A percentile compares a stretch with the other conserved stretches of the same genome.
These are phyloP conservation scores for Ecytonucleospora hepatopenaei DNA, from an alignment of 371 early-diverging fungal genomes.

Conservation along the genomic window DNA sequence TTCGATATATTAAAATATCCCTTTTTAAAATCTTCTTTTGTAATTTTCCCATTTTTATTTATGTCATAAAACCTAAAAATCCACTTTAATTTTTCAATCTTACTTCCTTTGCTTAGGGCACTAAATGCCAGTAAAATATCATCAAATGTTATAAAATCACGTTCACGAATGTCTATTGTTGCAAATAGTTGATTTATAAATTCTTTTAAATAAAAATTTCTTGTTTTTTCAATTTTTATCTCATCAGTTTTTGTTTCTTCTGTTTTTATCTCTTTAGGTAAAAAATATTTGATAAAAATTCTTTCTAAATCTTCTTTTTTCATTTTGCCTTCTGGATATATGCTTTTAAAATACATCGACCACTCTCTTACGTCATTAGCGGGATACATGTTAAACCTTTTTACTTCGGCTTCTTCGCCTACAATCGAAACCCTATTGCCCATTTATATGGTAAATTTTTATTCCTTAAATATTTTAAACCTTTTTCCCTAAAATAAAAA, in stretches of 20 bases:
- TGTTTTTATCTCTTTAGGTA: constrained; percentile 37
- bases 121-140: constrained; percentile 51
- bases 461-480: too few species aligned
- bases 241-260: neutral
- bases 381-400: constrained; percentile 48
- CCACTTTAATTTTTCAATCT: constrained; percentile 50
- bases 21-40: constrained; percentile 32
- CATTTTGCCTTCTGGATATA: constrained; percentile 41
- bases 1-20: neutral
- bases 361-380: constrained; percentile 43
- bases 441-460: constrained; percentile 23
- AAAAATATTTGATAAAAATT: constrained; percentile 42
- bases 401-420: constrained; percentile 6
- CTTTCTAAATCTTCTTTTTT: constrained; percentile 30
- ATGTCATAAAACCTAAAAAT: constrained; percentile 53
- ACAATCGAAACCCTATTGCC: constrained; percentile 26
- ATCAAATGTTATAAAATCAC: constrained; percentile 36
- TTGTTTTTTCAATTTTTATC: neutral
- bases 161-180: constrained; percentile 51
- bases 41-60: constrained; percentile 47
- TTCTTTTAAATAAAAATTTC: neutral
- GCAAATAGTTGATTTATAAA: constrained; percentile 40
- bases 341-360: constrained; percentile 30
- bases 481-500: too few species aligned
- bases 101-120: constrained; percentile 45